These are phyloP conservation scores for Nicotiana attenuata DNA, from an alignment of 257 asterid species.

Conservation along the genomic window DNA sequence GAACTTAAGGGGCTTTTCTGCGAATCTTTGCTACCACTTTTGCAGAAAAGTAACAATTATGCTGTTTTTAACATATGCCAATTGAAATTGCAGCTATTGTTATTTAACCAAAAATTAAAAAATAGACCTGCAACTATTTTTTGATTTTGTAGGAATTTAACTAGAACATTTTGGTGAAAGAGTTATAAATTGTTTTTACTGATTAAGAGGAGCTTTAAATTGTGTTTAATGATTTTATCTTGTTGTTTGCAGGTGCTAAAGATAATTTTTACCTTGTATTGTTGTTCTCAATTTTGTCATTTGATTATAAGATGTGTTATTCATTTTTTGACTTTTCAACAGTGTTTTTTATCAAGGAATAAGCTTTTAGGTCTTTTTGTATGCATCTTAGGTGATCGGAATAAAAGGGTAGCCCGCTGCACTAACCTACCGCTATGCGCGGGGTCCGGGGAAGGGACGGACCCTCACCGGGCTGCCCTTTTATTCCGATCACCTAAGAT, in stretches of 20 bases:
- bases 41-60: neutral
- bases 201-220: conserved; percentile 3
- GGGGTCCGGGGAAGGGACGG: too few species aligned
- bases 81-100: neutral
- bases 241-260: neutral
- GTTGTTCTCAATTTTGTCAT: neutral
- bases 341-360: neutral
- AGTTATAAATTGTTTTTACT: neutral
- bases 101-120: too few species aligned
- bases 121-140: neutral
- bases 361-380: neutral
- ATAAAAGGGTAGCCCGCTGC: neutral
- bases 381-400: neutral
- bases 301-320: neutral
- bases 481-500: too few species aligned
- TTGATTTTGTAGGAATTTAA: neutral
- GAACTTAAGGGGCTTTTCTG: too few species aligned
- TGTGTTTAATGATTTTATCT: neutral
- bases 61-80: neutral
- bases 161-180: conserved; percentile 4
- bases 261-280: neutral
- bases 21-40: too few species aligned
- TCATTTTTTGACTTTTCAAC: neutral
- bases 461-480: too few species aligned
- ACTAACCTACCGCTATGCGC: too few species aligned